phyloP scores from a whole-genome alignment of 345 rosid species.

The Psidium friedrichsthalianum region DNA sequence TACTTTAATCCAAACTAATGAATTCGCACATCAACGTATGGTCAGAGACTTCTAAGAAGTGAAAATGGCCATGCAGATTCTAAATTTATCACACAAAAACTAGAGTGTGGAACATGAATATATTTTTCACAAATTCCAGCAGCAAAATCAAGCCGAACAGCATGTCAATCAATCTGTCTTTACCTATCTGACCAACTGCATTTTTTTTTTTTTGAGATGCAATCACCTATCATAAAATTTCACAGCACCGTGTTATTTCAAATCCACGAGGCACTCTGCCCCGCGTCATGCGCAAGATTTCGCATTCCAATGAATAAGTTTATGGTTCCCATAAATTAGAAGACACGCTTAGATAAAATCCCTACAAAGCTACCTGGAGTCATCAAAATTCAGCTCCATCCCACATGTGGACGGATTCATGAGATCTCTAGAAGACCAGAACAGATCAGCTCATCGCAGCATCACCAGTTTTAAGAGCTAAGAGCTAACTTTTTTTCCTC shows the following conservation, averaged over 20 bases:
- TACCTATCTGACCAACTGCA: not conserved
- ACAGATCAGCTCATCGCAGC: not conserved
- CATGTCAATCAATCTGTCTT: not conserved
- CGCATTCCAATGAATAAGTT: slow-evolving; percentile 15
- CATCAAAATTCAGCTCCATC: slow-evolving; percentile 63
- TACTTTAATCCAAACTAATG: not conserved
- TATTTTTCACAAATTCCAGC: not conserved
- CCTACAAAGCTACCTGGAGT: slow-evolving; percentile 20
- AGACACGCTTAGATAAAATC: slow-evolving; percentile 29
- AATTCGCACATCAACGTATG: not conserved
- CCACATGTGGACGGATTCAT: slow-evolving; percentile 22
- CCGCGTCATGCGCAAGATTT: not conserved
- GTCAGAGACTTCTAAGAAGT: not conserved
- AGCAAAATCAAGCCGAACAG: not conserved
- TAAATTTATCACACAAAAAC: not conserved
- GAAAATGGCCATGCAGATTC: not conserved
- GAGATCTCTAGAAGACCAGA: slow-evolving; percentile 22
- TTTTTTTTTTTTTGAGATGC: not conserved
- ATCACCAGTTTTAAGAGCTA: not conserved
- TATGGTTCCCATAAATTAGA: slow-evolving; percentile 6
- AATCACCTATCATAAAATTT: not conserved
- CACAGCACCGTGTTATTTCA: not conserved
- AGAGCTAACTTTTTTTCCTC: not conserved
- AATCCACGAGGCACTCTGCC: slow-evolving; percentile 1
- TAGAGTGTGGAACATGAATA: not conserved